Evolutionary conservation across 495 filamentous ascomycete species (phyloP).

Genomic region (Penicillium manginii): DNA sequence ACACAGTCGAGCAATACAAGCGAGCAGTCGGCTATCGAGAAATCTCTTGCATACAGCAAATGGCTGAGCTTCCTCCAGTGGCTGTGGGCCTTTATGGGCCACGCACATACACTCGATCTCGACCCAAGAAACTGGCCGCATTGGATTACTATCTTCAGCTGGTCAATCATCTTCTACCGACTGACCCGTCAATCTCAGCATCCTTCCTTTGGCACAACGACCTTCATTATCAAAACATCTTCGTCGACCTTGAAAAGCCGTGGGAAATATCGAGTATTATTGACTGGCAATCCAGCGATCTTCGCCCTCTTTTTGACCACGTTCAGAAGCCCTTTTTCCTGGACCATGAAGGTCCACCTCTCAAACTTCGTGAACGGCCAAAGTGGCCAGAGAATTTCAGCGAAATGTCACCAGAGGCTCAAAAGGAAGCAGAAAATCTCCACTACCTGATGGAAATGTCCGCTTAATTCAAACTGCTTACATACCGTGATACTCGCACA

Average conservation of each 20-base stretch:
- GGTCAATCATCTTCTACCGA: slow-evolving; percentile 28
- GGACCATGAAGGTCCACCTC: slow-evolving; percentile 28
- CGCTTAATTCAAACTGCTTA: slow-evolving; percentile 22
- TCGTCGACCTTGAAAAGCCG: slow-evolving; percentile 33
- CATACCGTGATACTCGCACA: slow-evolving; percentile 13
- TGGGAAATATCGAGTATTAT: slow-evolving; percentile 36
- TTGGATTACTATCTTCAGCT: slow-evolving; percentile 33
- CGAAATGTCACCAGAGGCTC: slow-evolving; percentile 19
- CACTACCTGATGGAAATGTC: slow-evolving; percentile 27
- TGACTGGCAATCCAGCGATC: slow-evolving; percentile 39
- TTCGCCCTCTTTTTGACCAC: slow-evolving; percentile 35
- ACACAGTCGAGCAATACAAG: slow-evolving; percentile 29
- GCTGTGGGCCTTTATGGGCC: slow-evolving; percentile 34
- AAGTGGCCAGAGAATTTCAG: slow-evolving; percentile 24
- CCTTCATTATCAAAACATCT: slow-evolving; percentile 44
- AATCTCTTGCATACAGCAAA: slow-evolving; percentile 28
- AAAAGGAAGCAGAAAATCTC: slow-evolving; percentile 24
- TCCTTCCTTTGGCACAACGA: slow-evolving; percentile 41
- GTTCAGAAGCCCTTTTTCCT: slow-evolving; percentile 30
- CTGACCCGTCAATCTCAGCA: slow-evolving; percentile 24
- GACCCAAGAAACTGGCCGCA: slow-evolving; percentile 30
- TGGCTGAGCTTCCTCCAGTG: slow-evolving; percentile 27
- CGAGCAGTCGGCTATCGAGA: slow-evolving; percentile 32
- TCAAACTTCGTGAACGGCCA: slow-evolving; percentile 20
- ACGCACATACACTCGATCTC: slow-evolving; percentile 30